Evolutionary conservation across 2,329 filamentous ascomycete genomes (phyloP).

Genomic region (Diaporthe citrichinensis): DNA sequence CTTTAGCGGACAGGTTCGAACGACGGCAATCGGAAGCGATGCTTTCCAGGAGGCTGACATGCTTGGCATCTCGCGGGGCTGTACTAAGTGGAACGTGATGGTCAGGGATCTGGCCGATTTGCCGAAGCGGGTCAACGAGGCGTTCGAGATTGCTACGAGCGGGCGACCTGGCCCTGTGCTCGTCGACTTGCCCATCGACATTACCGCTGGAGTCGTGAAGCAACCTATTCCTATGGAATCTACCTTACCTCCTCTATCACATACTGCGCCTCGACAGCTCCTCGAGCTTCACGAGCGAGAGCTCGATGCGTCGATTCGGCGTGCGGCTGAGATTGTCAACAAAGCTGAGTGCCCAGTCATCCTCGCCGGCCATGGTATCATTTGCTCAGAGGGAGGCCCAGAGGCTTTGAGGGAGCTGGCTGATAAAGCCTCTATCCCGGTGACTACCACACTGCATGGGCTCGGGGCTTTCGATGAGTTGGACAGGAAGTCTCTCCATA

Average conservation of each 20-base stretch:
- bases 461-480: conserved; percentile 94
- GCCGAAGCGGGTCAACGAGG: conserved; percentile 94
- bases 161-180: conserved; percentile 94
- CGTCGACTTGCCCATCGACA: conserved; percentile 95
- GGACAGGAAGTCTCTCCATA: conserved; percentile 94
- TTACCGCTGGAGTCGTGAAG: conserved; percentile 87
- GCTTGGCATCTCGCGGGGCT: conserved; percentile 91
- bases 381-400: conserved; percentile 72
- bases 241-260: conserved; percentile 83
- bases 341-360: conserved; percentile 93
- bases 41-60: conserved; percentile 98
- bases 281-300: conserved; percentile 80
- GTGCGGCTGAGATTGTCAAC: conserved; percentile 87
- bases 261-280: conserved; percentile 86
- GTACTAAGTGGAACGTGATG: conserved; percentile 99
- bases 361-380: conserved; percentile 92
- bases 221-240: conserved; percentile 85
- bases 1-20: conserved; percentile 93
- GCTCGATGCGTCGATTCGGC: conserved; percentile 79
- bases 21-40: conserved; percentile 91
- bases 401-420: conserved; percentile 86
- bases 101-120: conserved; percentile 95
- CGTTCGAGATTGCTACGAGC: conserved; percentile 96
- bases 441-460: conserved; percentile 97
- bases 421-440: conserved; percentile 91